Percentiles rank a stretch among this genome's conserved stretches.
These are phyloP conservation scores for Hypsizygus marmoreus DNA, from an alignment of 768 basidiomycete species.

Conservation along the genomic window DNA sequence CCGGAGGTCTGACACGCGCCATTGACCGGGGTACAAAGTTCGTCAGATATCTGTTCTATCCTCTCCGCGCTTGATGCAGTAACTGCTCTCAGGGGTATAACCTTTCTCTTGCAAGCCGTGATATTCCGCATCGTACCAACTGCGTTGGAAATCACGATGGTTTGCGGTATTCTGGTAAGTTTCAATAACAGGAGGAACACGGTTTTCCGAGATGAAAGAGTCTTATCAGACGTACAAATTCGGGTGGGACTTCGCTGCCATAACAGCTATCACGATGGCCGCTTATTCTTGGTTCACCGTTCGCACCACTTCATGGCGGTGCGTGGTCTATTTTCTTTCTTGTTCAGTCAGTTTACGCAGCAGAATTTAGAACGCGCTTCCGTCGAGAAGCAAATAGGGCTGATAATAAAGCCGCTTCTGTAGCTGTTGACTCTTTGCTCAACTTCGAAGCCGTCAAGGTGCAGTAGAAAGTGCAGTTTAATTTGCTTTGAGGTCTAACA, in stretches of 20 bases:
- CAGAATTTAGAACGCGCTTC: constrained; percentile 73
- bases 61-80: background rate
- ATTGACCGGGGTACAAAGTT: constrained; percentile 98
- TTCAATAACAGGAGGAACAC: too few relatives aligned
- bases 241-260: constrained; percentile 94
- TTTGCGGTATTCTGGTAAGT: constrained; percentile 92
- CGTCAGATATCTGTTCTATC: constrained; percentile 20
- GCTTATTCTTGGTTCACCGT: constrained; percentile 98
- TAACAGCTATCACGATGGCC: constrained; percentile 82
- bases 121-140: constrained; percentile 96
- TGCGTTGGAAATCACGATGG: constrained; percentile 93
- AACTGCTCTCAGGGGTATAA: constrained; percentile 72
- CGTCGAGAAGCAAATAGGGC: constrained; percentile 94
- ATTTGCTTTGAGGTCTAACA: background rate
- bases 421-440: constrained; percentile 93
- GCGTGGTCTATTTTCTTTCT: constrained; percentile 15
- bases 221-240: constrained; percentile 86
- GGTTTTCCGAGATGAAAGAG: background rate
- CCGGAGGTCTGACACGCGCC: constrained; percentile 92
- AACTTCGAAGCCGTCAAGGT: constrained; percentile 99
- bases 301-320: constrained; percentile 96
- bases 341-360: background rate
- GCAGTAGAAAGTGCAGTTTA: constrained; percentile 6
- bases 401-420: constrained; percentile 93
- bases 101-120: constrained; percentile 90